Percentiles rank a stretch among this genome's conserved stretches.
Evolutionary conservation across 345 rosid species (phyloP).

Genomic region (Eucalyptus caleyi): DNA sequence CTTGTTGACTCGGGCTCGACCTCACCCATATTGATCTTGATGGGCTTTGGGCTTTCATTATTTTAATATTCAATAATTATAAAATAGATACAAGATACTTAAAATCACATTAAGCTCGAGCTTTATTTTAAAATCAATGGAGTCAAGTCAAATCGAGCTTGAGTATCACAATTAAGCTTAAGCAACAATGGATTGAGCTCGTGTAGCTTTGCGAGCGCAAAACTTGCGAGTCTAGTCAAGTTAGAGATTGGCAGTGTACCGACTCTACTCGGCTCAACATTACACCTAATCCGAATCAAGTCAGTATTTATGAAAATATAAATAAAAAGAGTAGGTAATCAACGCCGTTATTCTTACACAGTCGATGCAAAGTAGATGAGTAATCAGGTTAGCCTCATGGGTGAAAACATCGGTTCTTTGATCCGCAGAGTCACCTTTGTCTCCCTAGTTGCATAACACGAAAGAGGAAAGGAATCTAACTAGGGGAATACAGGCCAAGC

Average conservation of each 20-base stretch:
- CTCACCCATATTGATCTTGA: background rate
- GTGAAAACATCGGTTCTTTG: too few relatives aligned
- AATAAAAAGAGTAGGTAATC: too few relatives aligned
- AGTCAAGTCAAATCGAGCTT: background rate
- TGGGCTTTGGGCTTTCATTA: background rate
- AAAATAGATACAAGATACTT: background rate
- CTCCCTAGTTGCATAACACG: too few relatives aligned
- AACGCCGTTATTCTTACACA: too few relatives aligned
- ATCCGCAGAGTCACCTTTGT: too few relatives aligned
- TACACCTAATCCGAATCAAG: too few relatives aligned
- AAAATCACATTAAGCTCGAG: background rate
- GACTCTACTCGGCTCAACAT: background rate
- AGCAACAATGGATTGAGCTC: background rate
- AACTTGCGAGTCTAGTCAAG: background rate
- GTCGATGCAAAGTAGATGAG: too few relatives aligned
- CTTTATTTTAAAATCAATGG: background rate
- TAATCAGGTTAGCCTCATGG: too few relatives aligned
- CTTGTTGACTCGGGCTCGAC: fast-evolving
- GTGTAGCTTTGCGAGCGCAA: background rate
- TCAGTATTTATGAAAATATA: too few relatives aligned
- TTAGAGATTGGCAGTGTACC: fast-evolving
- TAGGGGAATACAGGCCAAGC: too few relatives aligned
- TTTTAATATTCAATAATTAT: too few relatives aligned
- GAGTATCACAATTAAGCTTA: background rate
- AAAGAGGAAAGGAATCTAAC: too few relatives aligned